These are phyloP conservation scores for Lodderomyces orthopsilosis DNA, from an alignment of 1,139 yeast genomes.

Conservation along the genomic window DNA sequence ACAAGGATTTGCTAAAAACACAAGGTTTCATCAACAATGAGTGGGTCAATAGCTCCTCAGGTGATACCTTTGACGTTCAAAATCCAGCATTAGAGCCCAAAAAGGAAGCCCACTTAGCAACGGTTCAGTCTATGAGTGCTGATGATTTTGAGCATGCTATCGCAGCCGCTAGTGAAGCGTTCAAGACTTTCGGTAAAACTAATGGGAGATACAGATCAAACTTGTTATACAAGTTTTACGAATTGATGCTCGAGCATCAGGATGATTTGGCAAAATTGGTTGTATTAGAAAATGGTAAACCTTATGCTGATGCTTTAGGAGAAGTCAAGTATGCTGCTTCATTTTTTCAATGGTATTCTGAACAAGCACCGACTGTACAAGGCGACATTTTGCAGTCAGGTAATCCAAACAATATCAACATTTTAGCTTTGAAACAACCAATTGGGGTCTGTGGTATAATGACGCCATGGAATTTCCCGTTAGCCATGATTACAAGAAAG, in stretches of 20 bases:
- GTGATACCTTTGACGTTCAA: conserved; percentile 35
- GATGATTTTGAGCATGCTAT: conserved; percentile 41
- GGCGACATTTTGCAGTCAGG: conserved; percentile 74
- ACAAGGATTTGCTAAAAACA: conserved; percentile 33
- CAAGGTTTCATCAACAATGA: conserved; percentile 44
- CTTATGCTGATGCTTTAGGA: conserved; percentile 70
- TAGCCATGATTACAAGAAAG: conserved; percentile 91
- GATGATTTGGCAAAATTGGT: conserved; percentile 74
- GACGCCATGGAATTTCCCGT: conserved; percentile 96
- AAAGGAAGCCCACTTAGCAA: conserved; percentile 31
- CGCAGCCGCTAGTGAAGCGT: conserved; percentile 35
- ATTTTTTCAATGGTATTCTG: conserved; percentile 84
- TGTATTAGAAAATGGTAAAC: conserved; percentile 83
- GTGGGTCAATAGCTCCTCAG: conserved; percentile 31
- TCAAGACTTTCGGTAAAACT: conserved; percentile 34
- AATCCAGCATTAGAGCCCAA: conserved; percentile 42
- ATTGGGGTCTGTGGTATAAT: conserved; percentile 88
- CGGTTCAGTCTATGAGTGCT: conserved; percentile 35
- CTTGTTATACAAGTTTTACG: conserved; percentile 38
- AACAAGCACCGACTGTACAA: conserved; percentile 75
- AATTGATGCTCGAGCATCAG: conserved; percentile 59
- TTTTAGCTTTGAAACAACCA: conserved; percentile 70
- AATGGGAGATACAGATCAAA: conserved; percentile 40
- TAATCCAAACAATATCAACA: conserved; percentile 49
- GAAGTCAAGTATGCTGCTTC: conserved; percentile 77